Base-by-base conservation (phyloP, 2,329 filamentous ascomycete species). In the Leptographium procerum region DNA sequence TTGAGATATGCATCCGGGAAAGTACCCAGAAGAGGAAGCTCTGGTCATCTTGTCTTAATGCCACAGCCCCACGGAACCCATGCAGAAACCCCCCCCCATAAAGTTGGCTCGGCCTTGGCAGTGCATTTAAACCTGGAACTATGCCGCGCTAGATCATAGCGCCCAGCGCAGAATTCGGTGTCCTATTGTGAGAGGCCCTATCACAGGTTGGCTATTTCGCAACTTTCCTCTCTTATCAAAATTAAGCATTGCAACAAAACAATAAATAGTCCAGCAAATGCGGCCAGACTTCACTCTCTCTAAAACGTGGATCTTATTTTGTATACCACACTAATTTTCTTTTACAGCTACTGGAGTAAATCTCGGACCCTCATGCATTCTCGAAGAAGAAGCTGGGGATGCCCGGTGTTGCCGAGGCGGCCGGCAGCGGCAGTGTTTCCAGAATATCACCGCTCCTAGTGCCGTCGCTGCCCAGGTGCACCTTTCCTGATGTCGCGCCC, bases 381-480 rank as follows among this genome's bases (percentile, higher is more conserved):
- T 65, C 64, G 57, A 65, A 65, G 56, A 63, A 62, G 57, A 65
- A 65, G 52, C 59, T 65, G 11, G 64, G 64, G 58, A 59, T 62
- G 50, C 91, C 91, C 16, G 92, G 92, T 59, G 94, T 84, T 7
- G 92, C 90, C 64, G 78, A 78, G 67, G 89, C 88, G 14, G 89
- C 89, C 57, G 76, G 70, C 1, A 75, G 76, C 2, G 84, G 79
- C 63, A 77, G 75, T 62, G 80, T 76, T 64, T 81, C 81, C 66
- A 85, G 82, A 57, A 82, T 81, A 65, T 73, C 70, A 48, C 72
- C 75, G 28, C 66, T 68, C 59, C 75, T 76, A 6, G 11, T 29
- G 7, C 47, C 47, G 14, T 50, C 47, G 47, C 24, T 19, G 47
- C 13, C 22, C 47, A 50, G 14, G 66, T 86, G 71, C 40, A 82